Percentiles rank a stretch among this genome's conserved stretches.
Conservation (phyloP, 139 green algal genomes). For the Chlorella sp. region DNA sequence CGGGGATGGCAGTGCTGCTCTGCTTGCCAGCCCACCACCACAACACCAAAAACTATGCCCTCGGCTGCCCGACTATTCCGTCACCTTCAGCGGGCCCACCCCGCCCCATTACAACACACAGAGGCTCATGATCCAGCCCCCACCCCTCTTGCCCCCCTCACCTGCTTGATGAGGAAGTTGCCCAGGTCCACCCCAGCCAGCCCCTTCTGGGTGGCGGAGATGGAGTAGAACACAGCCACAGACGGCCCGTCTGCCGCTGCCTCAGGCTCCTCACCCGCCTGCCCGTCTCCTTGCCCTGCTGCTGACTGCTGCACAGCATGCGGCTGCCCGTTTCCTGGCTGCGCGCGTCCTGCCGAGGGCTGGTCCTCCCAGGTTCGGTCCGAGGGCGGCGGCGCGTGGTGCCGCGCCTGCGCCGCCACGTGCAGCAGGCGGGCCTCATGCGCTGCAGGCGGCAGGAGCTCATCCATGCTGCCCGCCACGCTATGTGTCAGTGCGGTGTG, state of each 20-base stretch:
- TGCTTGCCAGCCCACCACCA: too few relatives aligned
- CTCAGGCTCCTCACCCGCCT: not conserved
- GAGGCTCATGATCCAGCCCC: too few relatives aligned
- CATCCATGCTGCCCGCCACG: conserved; percentile 4
- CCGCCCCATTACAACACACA: too few relatives aligned
- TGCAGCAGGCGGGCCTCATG: not conserved
- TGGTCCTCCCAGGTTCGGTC: conserved; percentile 20
- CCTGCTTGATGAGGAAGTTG: conserved; percentile 85
- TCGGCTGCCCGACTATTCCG: too few relatives aligned
- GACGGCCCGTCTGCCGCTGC: not conserved
- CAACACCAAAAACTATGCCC: too few relatives aligned
- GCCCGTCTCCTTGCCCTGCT: not conserved
- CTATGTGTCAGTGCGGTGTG: conserved; percentile 68
- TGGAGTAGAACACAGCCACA: conserved; percentile 85
- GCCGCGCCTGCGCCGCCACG: not conserved
- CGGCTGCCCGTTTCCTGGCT: not conserved
- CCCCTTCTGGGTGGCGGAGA: conserved; percentile 72
- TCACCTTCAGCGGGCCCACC: too few relatives aligned
- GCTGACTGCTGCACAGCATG: not conserved
- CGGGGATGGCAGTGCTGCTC: not conserved
- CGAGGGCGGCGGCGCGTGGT: not conserved
- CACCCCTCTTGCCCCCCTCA: too few relatives aligned
- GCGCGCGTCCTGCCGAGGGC: not conserved
- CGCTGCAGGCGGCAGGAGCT: conserved; percentile 7
- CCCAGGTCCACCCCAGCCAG: conserved; percentile 85